Conservation (phyloP, 805 yeast genomes). For the Sugiyamaella marilandica region DNA sequence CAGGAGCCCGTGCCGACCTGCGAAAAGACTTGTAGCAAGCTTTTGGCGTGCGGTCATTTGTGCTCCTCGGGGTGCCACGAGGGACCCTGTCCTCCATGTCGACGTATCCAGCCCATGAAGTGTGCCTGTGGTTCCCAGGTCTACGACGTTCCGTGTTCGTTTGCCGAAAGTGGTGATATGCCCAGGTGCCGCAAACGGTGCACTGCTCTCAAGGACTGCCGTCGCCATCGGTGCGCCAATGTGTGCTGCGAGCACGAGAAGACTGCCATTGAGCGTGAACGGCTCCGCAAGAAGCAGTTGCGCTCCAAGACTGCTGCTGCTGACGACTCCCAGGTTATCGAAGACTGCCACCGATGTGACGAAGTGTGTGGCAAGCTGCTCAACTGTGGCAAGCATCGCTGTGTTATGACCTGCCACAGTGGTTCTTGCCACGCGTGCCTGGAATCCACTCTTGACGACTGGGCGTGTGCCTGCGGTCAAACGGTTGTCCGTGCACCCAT, state of each 20-base stretch:
- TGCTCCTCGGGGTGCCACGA: slow-evolving; percentile 71
- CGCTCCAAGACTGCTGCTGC: slow-evolving; percentile 40
- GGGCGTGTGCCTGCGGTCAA: slow-evolving; percentile 74
- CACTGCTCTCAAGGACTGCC: slow-evolving; percentile 67
- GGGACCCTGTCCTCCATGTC: slow-evolving; percentile 72
- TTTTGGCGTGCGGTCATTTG: slow-evolving; percentile 62
- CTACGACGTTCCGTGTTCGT: slow-evolving; percentile 61
- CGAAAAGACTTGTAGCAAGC: slow-evolving; percentile 56
- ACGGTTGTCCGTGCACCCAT: slow-evolving; percentile 79
- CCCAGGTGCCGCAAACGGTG: slow-evolving; percentile 73
- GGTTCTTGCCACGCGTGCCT: slow-evolving; percentile 79
- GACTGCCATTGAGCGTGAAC: slow-evolving; percentile 53
- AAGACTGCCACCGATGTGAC: slow-evolving; percentile 70
- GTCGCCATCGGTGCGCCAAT: slow-evolving; percentile 68
- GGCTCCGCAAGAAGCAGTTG: slow-evolving; percentile 42
- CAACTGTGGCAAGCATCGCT: slow-evolving; percentile 63
- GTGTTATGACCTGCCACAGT: slow-evolving; percentile 67
- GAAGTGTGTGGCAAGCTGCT: slow-evolving; percentile 57
- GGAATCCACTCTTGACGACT: slow-evolving; percentile 74
- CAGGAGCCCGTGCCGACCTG: slow-evolving; percentile 80
- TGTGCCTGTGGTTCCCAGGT: slow-evolving; percentile 56
- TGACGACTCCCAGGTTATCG: slow-evolving; percentile 56
- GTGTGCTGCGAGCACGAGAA: slow-evolving; percentile 69
- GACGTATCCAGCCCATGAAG: slow-evolving; percentile 42
- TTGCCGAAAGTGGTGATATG: slow-evolving; percentile 43